Percentiles rank a stretch among this genome's conserved stretches.
Evolutionary conservation across 169 alveolate genomes (phyloP).

Genomic region (Plasmodium reichenowi): DNA sequence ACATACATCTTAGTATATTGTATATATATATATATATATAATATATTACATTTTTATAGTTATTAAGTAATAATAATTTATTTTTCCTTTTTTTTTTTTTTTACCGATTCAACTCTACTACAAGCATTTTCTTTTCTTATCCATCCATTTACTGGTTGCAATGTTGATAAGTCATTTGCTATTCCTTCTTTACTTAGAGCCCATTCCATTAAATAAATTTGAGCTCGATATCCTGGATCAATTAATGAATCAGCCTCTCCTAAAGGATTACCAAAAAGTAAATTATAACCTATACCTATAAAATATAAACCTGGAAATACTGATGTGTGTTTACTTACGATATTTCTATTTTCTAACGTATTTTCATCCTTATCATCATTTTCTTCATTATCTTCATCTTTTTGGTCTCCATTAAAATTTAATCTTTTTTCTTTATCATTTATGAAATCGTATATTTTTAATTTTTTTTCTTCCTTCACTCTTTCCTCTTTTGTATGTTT

Average conservation of each 20-base stretch:
- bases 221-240: conserved; percentile 83
- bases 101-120: conserved; percentile 85
- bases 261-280: conserved; percentile 79
- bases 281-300: conserved; percentile 82
- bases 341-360: neutral
- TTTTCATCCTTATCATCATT: conserved; percentile 5
- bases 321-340: conserved; percentile 2
- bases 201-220: conserved; percentile 76
- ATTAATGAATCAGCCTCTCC: conserved; percentile 80
- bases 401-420: neutral
- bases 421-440: neutral
- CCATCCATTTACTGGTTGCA: conserved; percentile 88
- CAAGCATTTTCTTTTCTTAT: conserved; percentile 88
- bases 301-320: conserved; percentile 75
- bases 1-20: no score
- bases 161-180: conserved; percentile 78
- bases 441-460: conserved; percentile 20
- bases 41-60: neutral
- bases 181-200: conserved; percentile 76
- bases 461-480: conserved; percentile 11
- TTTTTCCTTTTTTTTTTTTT: neutral
- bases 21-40: neutral
- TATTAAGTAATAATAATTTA: neutral
- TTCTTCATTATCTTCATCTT: neutral
- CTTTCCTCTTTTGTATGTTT: conserved; percentile 37